Percentiles rank a stretch among this genome's conserved stretches.
phyloP scores from a whole-genome alignment of 139 green algal species.

The Chlamydomonas sphaeroides region DNA sequence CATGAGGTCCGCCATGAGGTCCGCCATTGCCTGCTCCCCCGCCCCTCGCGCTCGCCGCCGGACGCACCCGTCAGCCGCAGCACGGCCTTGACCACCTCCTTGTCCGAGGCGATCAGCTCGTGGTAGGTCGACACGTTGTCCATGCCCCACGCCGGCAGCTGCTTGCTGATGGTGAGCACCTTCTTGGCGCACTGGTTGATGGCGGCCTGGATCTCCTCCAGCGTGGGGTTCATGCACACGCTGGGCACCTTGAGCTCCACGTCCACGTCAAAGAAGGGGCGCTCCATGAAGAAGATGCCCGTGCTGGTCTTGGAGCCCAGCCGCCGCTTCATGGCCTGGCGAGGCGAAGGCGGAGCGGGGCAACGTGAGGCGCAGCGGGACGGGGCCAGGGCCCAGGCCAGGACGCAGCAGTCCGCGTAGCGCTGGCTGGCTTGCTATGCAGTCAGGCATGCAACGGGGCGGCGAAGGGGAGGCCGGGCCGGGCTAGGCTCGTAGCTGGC shows the following conservation, averaged over 20 bases:
- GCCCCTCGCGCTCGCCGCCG: no score
- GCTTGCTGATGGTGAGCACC: conserved; percentile 59
- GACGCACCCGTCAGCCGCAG: conserved; percentile 78
- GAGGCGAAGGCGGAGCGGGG: background rate
- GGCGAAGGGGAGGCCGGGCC: no score
- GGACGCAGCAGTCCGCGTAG: no score
- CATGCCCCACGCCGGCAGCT: conserved; percentile 81
- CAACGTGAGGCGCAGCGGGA: no score
- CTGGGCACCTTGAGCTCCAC: conserved; percentile 90
- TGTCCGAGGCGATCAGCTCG: conserved; percentile 83
- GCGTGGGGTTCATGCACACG: conserved; percentile 82
- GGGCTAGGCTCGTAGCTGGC: no score
- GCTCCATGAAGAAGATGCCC: conserved; percentile 82
- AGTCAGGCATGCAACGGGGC: no score
- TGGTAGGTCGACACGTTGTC: conserved; percentile 71
- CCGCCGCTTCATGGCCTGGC: conserved; percentile 78
- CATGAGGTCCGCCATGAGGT: no score
- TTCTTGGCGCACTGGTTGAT: conserved; percentile 79
- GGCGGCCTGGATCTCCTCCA: conserved; percentile 89
- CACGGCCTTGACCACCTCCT: conserved; percentile 87
- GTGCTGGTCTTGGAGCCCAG: conserved; percentile 67
- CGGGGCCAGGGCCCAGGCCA: no score
- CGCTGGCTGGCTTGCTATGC: no score
- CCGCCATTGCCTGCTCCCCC: no score
- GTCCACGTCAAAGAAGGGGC: conserved; percentile 90